Conservation (phyloP, 2,329 filamentous ascomycete species). For the Epichloe hybrida region DNA sequence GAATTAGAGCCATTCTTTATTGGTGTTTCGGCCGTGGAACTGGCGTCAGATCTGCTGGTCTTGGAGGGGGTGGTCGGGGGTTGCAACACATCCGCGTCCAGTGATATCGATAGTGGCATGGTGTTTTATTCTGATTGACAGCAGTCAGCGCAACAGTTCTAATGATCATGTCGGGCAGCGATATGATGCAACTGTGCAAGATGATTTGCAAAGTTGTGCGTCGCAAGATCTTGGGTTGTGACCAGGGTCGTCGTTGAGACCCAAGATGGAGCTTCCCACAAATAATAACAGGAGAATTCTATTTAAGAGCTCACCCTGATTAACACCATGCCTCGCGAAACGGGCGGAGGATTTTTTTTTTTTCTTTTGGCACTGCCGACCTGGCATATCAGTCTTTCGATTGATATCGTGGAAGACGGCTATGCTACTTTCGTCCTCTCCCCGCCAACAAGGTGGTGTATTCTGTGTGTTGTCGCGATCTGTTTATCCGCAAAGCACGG, state of each 20-base stretch:
- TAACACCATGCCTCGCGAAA: constrained; percentile 1
- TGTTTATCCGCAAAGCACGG: background rate
- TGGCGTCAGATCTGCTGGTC: constrained; percentile 2
- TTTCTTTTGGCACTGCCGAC: background rate
- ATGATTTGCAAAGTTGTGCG: background rate
- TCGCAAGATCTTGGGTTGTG: background rate
- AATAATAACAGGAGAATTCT: background rate
- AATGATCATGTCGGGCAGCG: background rate
- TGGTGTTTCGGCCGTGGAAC: constrained; percentile 1
- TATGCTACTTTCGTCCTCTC: background rate
- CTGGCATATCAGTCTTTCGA: background rate
- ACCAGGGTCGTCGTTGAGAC: background rate
- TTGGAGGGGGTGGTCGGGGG: constrained; percentile 5
- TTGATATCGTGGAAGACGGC: background rate
- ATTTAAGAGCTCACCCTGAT: background rate
- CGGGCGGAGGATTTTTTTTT: background rate
- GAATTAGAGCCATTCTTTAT: constrained; percentile 7
- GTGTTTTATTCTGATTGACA: constrained; percentile 7
- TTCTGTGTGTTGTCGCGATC: background rate
- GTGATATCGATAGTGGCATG: constrained; percentile 11
- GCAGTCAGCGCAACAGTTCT: constrained; percentile 5
- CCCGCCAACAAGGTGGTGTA: background rate
- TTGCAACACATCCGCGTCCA: constrained; percentile 9
- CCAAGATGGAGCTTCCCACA: constrained; percentile 1
- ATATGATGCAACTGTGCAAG: background rate